Percentiles rank a stretch among this genome's conserved stretches.
These are phyloP conservation scores for Botrytis porri DNA, from an alignment of 2,329 filamentous ascomycete genomes.

Conservation along the genomic window DNA sequence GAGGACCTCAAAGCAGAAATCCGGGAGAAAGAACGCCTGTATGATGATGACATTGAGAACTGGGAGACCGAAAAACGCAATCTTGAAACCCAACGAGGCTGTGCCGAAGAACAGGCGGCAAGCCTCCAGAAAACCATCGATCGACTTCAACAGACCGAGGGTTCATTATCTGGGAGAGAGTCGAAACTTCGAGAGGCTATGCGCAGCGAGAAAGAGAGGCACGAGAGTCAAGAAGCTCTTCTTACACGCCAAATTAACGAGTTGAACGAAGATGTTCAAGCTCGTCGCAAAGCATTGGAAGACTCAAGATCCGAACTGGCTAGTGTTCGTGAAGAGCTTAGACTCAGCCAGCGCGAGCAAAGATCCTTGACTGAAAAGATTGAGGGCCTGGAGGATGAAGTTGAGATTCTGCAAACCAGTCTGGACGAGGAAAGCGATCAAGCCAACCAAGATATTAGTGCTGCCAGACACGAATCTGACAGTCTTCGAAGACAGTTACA, in stretches of 20 bases:
- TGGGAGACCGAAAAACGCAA: conserved; percentile 67
- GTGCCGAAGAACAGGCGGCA: conserved; percentile 63
- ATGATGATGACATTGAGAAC: conserved; percentile 68
- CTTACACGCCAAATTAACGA: conserved; percentile 72
- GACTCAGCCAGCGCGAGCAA: conserved; percentile 63
- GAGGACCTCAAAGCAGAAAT: conserved; percentile 56
- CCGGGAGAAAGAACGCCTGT: conserved; percentile 66
- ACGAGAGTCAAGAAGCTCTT: conserved; percentile 67
- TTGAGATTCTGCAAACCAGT: conserved; percentile 65
- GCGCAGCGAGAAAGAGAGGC: conserved; percentile 67
- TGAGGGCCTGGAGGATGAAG: conserved; percentile 68
- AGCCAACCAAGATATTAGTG: conserved; percentile 48
- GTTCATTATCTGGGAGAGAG: conserved; percentile 65
- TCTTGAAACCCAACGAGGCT: conserved; percentile 62
- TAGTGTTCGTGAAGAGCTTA: conserved; percentile 64
- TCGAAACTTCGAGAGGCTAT: conserved; percentile 64
- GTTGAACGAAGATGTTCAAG: conserved; percentile 67
- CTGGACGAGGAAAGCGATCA: conserved; percentile 59
- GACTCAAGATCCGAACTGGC: conserved; percentile 65
- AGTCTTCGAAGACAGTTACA: conserved; percentile 45
- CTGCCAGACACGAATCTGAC: conserved; percentile 44
- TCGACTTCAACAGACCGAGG: conserved; percentile 64
- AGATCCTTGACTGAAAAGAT: conserved; percentile 62
- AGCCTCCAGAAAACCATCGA: conserved; percentile 70
- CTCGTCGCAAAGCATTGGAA: conserved; percentile 63